A percentile compares a stretch with the other conserved stretches of the same genome.
phyloP scores from a whole-genome alignment of 2,329 filamentous ascomycete genomes.

The Grosmannia serpens region DNA sequence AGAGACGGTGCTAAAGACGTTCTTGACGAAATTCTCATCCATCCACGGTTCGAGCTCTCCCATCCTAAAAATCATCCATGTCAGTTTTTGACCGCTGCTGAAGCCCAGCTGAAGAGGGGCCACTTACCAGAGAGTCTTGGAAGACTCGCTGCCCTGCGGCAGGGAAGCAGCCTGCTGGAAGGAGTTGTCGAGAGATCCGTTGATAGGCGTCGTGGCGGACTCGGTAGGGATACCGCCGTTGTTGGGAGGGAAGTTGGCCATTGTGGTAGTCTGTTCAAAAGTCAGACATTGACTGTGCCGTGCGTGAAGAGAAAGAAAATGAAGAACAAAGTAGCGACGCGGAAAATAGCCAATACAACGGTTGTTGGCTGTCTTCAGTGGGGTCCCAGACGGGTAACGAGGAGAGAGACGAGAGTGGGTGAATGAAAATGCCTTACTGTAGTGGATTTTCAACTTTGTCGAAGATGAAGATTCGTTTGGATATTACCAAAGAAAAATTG shows the following conservation, averaged over 20 bases:
- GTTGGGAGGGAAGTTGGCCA: constrained; percentile 13
- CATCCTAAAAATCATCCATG: constrained; percentile 56
- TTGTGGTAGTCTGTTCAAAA: background rate
- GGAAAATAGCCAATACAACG: background rate
- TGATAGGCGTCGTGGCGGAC: constrained; percentile 16
- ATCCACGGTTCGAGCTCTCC: constrained; percentile 98
- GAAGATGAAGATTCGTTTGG: background rate
- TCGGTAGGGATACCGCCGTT: constrained; percentile 12
- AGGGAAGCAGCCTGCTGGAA: constrained; percentile 13
- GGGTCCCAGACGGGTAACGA: background rate
- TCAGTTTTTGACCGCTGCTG: constrained; percentile 4
- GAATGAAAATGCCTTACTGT: background rate
- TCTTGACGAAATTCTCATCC: constrained; percentile 97
- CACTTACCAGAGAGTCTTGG: constrained; percentile 47
- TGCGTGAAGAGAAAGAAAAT: too few relatives aligned
- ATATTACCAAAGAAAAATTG: background rate
- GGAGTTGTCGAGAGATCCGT: constrained; percentile 17
- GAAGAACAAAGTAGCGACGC: background rate
- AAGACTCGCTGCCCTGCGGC: constrained; percentile 27
- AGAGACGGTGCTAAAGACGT: constrained; percentile 77
- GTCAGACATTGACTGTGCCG: background rate
- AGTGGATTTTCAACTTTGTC: background rate
- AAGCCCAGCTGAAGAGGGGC: too few relatives aligned
- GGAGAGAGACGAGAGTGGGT: background rate
- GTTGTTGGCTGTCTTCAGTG: background rate